A percentile compares a stretch with the other conserved stretches of the same genome.
Evolutionary conservation across 306 rosid genomes (phyloP).

Genomic region (Hippophae rhamnoides): DNA sequence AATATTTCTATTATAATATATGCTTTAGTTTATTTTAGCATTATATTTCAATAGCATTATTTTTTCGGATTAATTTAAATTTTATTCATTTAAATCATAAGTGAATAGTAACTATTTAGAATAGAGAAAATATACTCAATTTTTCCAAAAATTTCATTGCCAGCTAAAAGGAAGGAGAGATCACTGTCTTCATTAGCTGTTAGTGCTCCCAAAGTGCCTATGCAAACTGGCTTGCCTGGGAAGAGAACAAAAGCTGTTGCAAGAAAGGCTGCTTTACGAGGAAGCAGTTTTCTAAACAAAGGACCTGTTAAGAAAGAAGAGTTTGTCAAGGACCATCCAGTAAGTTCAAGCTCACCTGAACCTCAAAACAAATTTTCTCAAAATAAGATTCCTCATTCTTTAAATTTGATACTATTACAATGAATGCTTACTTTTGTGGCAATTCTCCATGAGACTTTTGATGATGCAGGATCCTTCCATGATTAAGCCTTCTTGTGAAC

Average conservation of each 20-base stretch:
- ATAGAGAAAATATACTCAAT: no score
- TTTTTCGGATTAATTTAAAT: no score
- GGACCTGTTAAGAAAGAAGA: conserved; percentile 51
- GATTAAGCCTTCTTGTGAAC: conserved; percentile 52
- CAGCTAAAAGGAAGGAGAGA: conserved; percentile 89
- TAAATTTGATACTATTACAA: conserved; percentile 2
- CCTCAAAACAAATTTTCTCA: conserved; percentile 28
- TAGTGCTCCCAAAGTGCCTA: conserved; percentile 73
- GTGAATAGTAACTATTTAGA: no score
- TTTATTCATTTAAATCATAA: no score
- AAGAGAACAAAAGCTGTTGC: conserved; percentile 65
- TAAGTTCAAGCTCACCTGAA: conserved; percentile 47
- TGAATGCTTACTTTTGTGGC: neutral
- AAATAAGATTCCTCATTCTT: conserved; percentile 24
- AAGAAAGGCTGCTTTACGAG: conserved; percentile 73
- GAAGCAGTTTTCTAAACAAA: conserved; percentile 46
- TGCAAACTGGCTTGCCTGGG: conserved; percentile 68
- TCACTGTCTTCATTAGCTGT: conserved; percentile 86
- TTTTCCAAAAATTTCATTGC: conserved; percentile 48
- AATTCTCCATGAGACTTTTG: conserved; percentile 1
- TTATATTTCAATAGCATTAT: no score
- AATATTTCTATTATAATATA: no score
- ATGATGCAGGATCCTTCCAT: conserved; percentile 45
- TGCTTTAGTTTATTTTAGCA: no score
- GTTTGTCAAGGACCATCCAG: conserved; percentile 40